phyloP scores from a whole-genome alignment of 2,329 filamentous ascomycete species.

The Mycosphaerelloides madeirae region DNA sequence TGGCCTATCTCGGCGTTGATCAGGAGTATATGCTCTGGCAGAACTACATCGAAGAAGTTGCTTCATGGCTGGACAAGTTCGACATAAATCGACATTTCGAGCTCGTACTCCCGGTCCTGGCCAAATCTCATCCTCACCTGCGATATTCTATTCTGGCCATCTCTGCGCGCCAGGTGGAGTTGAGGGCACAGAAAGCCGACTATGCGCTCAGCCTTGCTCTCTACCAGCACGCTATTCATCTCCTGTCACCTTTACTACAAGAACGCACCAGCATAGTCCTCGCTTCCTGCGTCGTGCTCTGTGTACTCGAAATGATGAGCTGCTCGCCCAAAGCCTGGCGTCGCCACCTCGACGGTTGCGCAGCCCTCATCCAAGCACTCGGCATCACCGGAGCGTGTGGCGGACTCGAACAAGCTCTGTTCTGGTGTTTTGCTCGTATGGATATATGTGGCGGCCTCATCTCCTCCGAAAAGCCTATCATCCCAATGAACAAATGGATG shows the following conservation, averaged over 20 bases:
- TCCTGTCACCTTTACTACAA: slow-evolving; percentile 41
- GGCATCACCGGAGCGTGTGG: slow-evolving; percentile 49
- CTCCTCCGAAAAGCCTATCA: slow-evolving; percentile 47
- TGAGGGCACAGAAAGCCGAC: slow-evolving; percentile 43
- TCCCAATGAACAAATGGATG: slow-evolving; percentile 49
- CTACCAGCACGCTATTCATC: slow-evolving; percentile 50
- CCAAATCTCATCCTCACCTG: slow-evolving; percentile 43
- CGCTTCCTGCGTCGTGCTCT: slow-evolving; percentile 46
- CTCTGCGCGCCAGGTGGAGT: slow-evolving; percentile 50
- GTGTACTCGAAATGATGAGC: slow-evolving; percentile 48
- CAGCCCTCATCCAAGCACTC: slow-evolving; percentile 49
- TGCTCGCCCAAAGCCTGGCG: slow-evolving; percentile 50
- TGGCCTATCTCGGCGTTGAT: slow-evolving; percentile 26
- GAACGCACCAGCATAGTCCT: slow-evolving; percentile 44
- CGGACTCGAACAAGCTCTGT: slow-evolving; percentile 51
- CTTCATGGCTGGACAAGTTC: slow-evolving; percentile 56
- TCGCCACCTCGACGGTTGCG: slow-evolving; percentile 54
- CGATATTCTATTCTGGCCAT: slow-evolving; percentile 51
- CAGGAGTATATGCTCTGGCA: slow-evolving; percentile 31
- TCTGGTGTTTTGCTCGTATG: slow-evolving; percentile 58
- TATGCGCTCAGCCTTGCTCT: slow-evolving; percentile 49
- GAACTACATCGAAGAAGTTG: slow-evolving; percentile 51
- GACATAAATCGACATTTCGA: slow-evolving; percentile 51
- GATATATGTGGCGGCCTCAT: slow-evolving; percentile 55
- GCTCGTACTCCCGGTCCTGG: slow-evolving; percentile 48